Evolutionary conservation across 331 rosid species (phyloP).

Genomic region (Saraca asoca): DNA sequence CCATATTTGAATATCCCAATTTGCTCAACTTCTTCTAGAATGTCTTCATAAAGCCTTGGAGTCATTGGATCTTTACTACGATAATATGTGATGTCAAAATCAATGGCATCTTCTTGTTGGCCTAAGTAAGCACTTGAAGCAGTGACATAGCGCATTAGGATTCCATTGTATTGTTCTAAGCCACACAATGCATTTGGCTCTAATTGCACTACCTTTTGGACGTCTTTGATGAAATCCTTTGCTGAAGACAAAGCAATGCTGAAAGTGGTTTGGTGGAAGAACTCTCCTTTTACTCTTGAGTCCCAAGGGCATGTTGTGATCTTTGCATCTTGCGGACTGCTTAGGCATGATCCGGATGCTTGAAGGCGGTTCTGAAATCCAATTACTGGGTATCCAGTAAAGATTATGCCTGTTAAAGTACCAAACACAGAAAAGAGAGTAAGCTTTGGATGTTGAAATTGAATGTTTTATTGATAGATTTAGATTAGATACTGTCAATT

Average conservation of each 20-base stretch:
- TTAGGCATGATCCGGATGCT: slow-evolving; percentile 58
- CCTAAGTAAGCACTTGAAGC: slow-evolving; percentile 59
- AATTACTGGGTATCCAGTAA: slow-evolving; percentile 57
- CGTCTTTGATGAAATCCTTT: slow-evolving; percentile 53
- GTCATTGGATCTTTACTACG: slow-evolving; percentile 53
- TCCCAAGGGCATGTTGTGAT: slow-evolving; percentile 61
- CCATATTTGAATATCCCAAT: slow-evolving; percentile 56
- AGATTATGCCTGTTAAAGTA: slow-evolving; percentile 42
- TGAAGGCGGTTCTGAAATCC: slow-evolving; percentile 59
- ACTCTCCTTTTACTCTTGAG: slow-evolving; percentile 51
- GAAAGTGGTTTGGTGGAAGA: slow-evolving; percentile 57
- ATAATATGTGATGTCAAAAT: slow-evolving; percentile 60
- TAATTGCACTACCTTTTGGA: slow-evolving; percentile 50
- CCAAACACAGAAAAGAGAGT: background rate
- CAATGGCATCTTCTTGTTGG: slow-evolving; percentile 49
- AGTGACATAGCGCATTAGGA: slow-evolving; percentile 63
- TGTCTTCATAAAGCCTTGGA: slow-evolving; percentile 58
- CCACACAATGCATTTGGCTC: slow-evolving; percentile 57
- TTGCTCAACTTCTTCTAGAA: slow-evolving; percentile 64
- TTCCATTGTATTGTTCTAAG: slow-evolving; percentile 54
- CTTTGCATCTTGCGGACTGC: slow-evolving; percentile 19
- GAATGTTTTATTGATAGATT: too few relatives aligned
- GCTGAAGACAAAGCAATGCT: slow-evolving; percentile 47
- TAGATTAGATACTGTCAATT: too few relatives aligned
- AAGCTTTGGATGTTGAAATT: too few relatives aligned